Base-by-base conservation (phyloP, 2,329 filamentous ascomycete genomes). In the Fusarium sp. region DNA sequence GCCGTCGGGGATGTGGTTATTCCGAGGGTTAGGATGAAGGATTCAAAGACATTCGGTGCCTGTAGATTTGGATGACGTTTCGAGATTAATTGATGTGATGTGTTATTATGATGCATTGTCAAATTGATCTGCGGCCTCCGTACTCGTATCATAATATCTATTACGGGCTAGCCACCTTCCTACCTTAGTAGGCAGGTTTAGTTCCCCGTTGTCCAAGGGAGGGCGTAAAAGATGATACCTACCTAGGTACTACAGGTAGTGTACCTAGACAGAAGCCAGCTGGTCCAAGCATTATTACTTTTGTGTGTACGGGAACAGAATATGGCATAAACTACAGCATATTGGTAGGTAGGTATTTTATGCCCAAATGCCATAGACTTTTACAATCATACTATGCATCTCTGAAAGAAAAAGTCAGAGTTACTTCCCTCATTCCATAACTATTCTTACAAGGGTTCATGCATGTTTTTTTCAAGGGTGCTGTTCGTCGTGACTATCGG, bases 1-100 rank as follows among this genome's bases (percentile, higher is more conserved):
- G 60, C 68, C 63, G 71, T 50, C 72, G 71, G 72, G 42, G 36
- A 34, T 41, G 26, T 45, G 10, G 28, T 74, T 75, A 67, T 74
- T 74, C 72, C 72, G 72, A 54, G 30, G 34, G 26, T 52, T 32
- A 26, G 26, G 36, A 60, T 47, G 52, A 51, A 59, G 42, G 56
- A 59, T 59, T 30, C 15, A 38, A 38, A 51, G 42, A n/a, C 42
- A 38, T 51, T 28, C 22, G 20, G 56, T 58, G n/a, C 30, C 24
- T 39, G 60, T 51, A 65, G 47, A 42, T 62, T 32, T 58, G 26
- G 26, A 59, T 47, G 60, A 47, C 42, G 56, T 51, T 59, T 59
- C 32, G 24, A 59, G 32, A 59, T 59, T 51, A 26, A 26, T 52
- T 26, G 32, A 52, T 36, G 30, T n/a, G 50, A 52, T 32, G 30